Percentiles rank a stretch among this genome's conserved stretches.
Evolutionary conservation across 495 filamentous ascomycete species (phyloP).

Genomic region (Penicillium lagena): DNA sequence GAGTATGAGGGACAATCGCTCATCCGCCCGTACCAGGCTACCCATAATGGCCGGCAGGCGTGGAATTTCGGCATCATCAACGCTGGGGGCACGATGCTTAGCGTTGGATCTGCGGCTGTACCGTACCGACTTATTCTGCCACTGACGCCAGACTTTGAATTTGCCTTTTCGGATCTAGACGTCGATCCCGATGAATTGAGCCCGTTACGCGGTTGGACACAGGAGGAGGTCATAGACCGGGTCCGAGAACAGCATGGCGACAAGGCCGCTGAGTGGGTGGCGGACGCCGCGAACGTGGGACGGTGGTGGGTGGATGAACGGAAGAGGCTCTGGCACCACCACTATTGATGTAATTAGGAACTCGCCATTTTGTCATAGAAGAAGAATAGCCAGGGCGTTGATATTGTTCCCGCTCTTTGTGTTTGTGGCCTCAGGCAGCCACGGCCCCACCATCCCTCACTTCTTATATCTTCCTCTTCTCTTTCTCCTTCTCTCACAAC

Average conservation of each 20-base stretch:
- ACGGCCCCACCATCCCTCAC: background rate
- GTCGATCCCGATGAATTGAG: constrained; percentile 30
- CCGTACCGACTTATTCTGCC: constrained; percentile 37
- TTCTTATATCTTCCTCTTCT: background rate
- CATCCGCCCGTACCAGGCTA: constrained; percentile 31
- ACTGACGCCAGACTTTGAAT: constrained; percentile 30
- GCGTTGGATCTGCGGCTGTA: constrained; percentile 30
- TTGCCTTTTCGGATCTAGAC: constrained; percentile 28
- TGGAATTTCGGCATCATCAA: constrained; percentile 44
- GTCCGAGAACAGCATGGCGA: constrained; percentile 26
- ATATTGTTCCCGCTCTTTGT: constrained; percentile 6
- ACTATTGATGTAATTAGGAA: background rate
- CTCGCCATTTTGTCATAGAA: background rate
- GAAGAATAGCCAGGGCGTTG: constrained; percentile 3
- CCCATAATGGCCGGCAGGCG: constrained; percentile 26
- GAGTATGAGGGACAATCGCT: constrained; percentile 43
- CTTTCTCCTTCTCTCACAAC: background rate
- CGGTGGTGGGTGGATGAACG: background rate
- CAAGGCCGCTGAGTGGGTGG: constrained; percentile 8
- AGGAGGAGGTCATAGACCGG: constrained; percentile 16
- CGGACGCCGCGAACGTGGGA: background rate
- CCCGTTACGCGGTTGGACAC: constrained; percentile 24
- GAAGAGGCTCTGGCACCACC: background rate
- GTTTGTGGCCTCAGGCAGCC: background rate
- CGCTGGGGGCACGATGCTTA: constrained; percentile 35